Evolutionary conservation across 495 filamentous ascomycete genomes (phyloP), one percentile per base, ranked within the genome.

Genomic region (Hyaloscypha finlandica): DNA sequence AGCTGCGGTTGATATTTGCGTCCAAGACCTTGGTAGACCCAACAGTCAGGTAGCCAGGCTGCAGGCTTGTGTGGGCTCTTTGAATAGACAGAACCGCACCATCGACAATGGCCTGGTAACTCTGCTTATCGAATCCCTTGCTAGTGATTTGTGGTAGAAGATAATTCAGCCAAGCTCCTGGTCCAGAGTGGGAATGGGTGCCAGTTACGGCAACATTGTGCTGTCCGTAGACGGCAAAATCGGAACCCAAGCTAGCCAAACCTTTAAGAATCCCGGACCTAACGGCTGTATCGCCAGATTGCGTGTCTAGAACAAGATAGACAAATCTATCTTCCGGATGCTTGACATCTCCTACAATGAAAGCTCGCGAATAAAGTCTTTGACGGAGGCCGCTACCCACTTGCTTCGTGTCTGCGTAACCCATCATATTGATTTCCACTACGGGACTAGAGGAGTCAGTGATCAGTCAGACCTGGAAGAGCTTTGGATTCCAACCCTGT

Each of bases 111-210:
- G 94, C 93, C 45, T 87, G 85, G 73, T 95, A 97, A 69, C 91
- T 93, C 76, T 96, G 93, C 70, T 87, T 87, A 76, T 96, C 85
- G 69, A 99, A 97, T 0, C 94, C 94, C 65, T 86, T 86, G 72
- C 90, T 94, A 0, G 94, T 96, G 71, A 99, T 91, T 76, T 97
- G 95, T 11, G 95, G 94, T 25, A 99, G 82, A 6, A 99, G 84
- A 75, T 99, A 99, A 75, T 99, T 99, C 68, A 96, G 82, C 94
- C 93, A 99, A 25, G 92, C 94, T 3, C 89, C 94, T 16, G 94
- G 94, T 0, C 94, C 94, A 14, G 93, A 90, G 77, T 99, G 94
- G 9, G 91, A 94, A 77, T 99, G 94, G 4, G 95, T 97, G 22
- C 95, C 94, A 4, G 91, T 96, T 19, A 99, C 83, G 39, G 94